phyloP scores from a whole-genome alignment of 225 moss, liverwort and hornwort genomes.

The Polytrichum commune region DNA sequence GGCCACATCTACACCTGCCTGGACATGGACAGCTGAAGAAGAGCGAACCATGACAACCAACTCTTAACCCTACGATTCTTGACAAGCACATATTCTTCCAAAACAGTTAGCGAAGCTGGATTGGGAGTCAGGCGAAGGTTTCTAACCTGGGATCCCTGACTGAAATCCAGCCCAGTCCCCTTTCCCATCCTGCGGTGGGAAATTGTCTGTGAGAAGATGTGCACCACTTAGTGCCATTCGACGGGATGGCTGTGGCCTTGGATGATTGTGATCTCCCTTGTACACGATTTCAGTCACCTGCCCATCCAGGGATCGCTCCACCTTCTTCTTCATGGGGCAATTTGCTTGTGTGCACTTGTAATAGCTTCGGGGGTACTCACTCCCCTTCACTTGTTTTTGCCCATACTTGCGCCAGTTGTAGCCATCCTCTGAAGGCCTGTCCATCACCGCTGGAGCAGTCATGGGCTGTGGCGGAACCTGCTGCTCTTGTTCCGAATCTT shows the following conservation, averaged over 20 bases:
- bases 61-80: too few species aligned
- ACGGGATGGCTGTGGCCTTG: slow-evolving; percentile 79
- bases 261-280: slow-evolving; percentile 96
- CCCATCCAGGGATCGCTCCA: slow-evolving; percentile 93
- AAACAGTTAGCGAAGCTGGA: too few species aligned
- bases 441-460: slow-evolving; percentile 50
- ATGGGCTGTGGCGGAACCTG: slow-evolving; percentile 11
- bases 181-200: slow-evolving; percentile 35
- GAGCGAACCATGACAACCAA: too few species aligned
- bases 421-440: slow-evolving; percentile 83
- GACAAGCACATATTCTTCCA: too few species aligned
- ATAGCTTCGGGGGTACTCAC: slow-evolving; percentile 90
- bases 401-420: slow-evolving; percentile 97
- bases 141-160: slow-evolving; percentile 30
- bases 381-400: slow-evolving; percentile 97
- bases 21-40: too few species aligned
- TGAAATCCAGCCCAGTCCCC: slow-evolving; percentile 61
- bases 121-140: slow-evolving; percentile 11
- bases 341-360: slow-evolving; percentile 90
- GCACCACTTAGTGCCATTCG: slow-evolving; percentile 70
- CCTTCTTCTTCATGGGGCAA: slow-evolving; percentile 98
- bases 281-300: slow-evolving; percentile 96
- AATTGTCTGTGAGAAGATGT: slow-evolving; percentile 49
- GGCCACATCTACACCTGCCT: too few species aligned
- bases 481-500: slow-evolving; percentile 60